Conservation (phyloP, 257 asterid species). For the Salvia splendens region DNA sequence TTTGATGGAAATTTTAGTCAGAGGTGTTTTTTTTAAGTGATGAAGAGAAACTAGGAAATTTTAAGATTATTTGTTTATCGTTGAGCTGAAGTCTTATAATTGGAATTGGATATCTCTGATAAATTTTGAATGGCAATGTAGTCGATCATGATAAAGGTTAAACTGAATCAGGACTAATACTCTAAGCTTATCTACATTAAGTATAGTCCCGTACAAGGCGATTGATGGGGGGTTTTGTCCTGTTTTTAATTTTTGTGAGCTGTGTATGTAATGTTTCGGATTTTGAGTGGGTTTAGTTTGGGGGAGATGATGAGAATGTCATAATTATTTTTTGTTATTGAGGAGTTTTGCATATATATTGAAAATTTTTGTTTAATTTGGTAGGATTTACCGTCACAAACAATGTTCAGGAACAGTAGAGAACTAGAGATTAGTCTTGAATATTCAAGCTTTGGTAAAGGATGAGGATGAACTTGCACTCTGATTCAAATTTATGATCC, state of each 20-base stretch:
- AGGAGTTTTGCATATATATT: not conserved
- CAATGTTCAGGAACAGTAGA: not conserved
- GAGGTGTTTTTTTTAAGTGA: not conserved
- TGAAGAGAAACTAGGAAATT: not conserved
- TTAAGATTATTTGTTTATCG: not conserved
- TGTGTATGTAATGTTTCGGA: not conserved
- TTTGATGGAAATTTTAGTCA: not conserved
- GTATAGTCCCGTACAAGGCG: no score
- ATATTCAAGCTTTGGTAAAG: constrained; percentile 12
- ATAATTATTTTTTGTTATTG: no score
- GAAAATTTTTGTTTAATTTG: not conserved
- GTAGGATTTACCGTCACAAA: not conserved
- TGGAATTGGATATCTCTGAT: not conserved
- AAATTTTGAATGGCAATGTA: not conserved
- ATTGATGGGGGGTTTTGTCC: not conserved
- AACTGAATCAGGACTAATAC: not conserved
- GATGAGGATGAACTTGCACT: constrained; percentile 4
- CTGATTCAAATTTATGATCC: not conserved
- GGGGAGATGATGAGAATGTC: not conserved
- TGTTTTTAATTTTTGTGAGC: not conserved
- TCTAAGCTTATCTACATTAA: no score
- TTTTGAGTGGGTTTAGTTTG: not conserved
- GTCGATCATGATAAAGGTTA: not conserved
- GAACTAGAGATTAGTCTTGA: constrained; percentile 7
- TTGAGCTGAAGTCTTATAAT: constrained; percentile 13